phyloP scores from a whole-genome alignment of 2,329 filamentous ascomycete genomes.

The Raffaelea deltoideospora region DNA sequence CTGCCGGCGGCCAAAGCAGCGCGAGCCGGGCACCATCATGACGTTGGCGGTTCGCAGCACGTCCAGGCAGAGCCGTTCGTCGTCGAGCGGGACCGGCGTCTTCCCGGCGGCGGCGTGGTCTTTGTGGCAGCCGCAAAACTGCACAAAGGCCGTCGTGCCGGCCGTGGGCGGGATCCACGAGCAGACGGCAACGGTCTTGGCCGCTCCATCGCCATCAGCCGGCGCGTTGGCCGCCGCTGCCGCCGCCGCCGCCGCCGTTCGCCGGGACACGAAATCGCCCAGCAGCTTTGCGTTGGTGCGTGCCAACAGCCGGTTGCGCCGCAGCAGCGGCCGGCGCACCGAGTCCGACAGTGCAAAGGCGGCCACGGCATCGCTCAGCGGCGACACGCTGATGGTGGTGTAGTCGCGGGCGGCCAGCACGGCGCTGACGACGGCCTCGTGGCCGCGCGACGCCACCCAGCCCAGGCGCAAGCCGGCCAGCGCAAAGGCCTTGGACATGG shows the following conservation, averaged over 20 bases:
- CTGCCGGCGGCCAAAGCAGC: conserved; percentile 51
- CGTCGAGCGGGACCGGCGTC: conserved; percentile 42
- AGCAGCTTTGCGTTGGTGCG: conserved; percentile 51
- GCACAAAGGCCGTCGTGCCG: conserved; percentile 67
- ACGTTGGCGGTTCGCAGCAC: conserved; percentile 55
- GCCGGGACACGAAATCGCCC: conserved; percentile 45
- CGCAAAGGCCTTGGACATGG: conserved; percentile 74
- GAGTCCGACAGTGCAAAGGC: conserved; percentile 50
- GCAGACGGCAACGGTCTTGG: too few species aligned
- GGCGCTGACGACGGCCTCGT: conserved; percentile 43
- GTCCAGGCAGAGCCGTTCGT: conserved; percentile 55
- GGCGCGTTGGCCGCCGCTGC: not conserved
- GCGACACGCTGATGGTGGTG: conserved; percentile 75
- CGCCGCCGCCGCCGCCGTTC: conserved; percentile 33
- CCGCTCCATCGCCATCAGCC: too few species aligned
- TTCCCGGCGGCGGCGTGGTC: conserved; percentile 28
- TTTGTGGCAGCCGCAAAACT: too few species aligned
- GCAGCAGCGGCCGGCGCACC: conserved; percentile 20
- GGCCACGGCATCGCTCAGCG: conserved; percentile 66
- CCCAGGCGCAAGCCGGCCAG: conserved; percentile 70
- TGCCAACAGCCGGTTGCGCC: conserved; percentile 49
- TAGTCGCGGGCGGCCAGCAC: conserved; percentile 58
- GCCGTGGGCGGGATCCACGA: conserved; percentile 62
- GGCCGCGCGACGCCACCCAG: conserved; percentile 60
- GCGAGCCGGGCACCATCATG: conserved; percentile 57